Evolutionary conservation across 305 asterid genomes (phyloP).

Genomic region (Fraxinus sp.): DNA sequence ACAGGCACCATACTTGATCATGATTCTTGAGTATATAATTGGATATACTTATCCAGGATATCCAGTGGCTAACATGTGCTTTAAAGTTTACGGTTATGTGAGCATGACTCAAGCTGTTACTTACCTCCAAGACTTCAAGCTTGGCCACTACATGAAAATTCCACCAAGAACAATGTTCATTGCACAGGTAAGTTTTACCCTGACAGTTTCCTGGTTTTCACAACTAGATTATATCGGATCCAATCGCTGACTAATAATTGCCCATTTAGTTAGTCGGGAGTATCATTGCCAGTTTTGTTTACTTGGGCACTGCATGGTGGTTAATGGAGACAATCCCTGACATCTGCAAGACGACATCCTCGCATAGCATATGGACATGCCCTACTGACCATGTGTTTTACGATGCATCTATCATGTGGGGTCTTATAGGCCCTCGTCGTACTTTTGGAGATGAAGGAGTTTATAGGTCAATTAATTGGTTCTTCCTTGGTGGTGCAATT

Average conservation of each 20-base stretch:
- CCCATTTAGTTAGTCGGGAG: slow-evolving; percentile 66
- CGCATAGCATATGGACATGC: slow-evolving; percentile 74
- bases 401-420: slow-evolving; percentile 86
- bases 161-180: slow-evolving; percentile 94
- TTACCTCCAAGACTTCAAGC: slow-evolving; percentile 87
- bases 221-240: neutral
- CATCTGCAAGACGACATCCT: slow-evolving; percentile 50
- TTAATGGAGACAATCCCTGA: slow-evolving; percentile 72
- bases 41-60: slow-evolving; percentile 86
- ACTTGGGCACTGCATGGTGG: slow-evolving; percentile 85
- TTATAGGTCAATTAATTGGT: slow-evolving; percentile 67
- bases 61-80: slow-evolving; percentile 95
- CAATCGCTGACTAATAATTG: neutral
- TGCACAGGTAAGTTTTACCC: slow-evolving; percentile 54
- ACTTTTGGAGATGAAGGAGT: slow-evolving; percentile 75
- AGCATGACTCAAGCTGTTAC: slow-evolving; percentile 83
- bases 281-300: slow-evolving; percentile 63
- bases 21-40: slow-evolving; percentile 84
- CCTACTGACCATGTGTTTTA: slow-evolving; percentile 78
- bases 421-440: slow-evolving; percentile 72
- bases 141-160: slow-evolving; percentile 91
- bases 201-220: neutral
- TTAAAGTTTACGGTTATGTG: slow-evolving; percentile 85
- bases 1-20: slow-evolving; percentile 75
- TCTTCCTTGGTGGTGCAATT: slow-evolving; percentile 69